These are phyloP conservation scores for Fusarium hainanense DNA, from an alignment of 2,329 filamentous ascomycete genomes.

Conservation along the genomic window DNA sequence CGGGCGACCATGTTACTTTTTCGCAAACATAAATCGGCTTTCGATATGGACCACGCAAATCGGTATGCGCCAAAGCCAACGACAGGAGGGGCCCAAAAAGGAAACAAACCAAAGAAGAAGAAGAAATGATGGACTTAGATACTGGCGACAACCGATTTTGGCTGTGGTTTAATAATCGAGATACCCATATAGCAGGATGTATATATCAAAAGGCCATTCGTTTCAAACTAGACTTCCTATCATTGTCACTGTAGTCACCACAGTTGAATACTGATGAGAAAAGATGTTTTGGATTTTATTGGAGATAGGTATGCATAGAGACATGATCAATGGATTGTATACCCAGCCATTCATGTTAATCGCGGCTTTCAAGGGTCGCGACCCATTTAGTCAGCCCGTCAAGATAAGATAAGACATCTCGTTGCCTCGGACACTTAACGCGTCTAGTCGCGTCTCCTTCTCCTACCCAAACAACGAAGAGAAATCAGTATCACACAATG, in stretches of 20 bases:
- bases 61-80: constrained; percentile 63
- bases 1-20: constrained; percentile 91
- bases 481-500: constrained; percentile 48
- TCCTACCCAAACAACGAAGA: background rate
- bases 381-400: background rate
- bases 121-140: constrained; percentile 45
- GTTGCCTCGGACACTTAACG: constrained; percentile 27
- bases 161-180: constrained; percentile 14
- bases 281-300: too few relatives aligned
- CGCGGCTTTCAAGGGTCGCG: background rate
- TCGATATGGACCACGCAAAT: constrained; percentile 83
- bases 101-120: constrained; percentile 57
- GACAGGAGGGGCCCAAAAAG: constrained; percentile 45
- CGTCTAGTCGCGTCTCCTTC: constrained; percentile 40
- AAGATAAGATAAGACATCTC: constrained; percentile 28
- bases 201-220: background rate
- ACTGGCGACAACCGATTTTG: background rate
- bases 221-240: background rate
- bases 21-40: constrained; percentile 81
- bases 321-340: background rate
- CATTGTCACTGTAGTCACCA: too few relatives aligned
- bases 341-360: background rate
- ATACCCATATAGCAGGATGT: constrained; percentile 36
- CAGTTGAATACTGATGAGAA: background rate
- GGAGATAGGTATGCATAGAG: background rate